These are phyloP conservation scores for Plasmopara muralis DNA, from an alignment of 352 stramenopile species.

Conservation along the genomic window DNA sequence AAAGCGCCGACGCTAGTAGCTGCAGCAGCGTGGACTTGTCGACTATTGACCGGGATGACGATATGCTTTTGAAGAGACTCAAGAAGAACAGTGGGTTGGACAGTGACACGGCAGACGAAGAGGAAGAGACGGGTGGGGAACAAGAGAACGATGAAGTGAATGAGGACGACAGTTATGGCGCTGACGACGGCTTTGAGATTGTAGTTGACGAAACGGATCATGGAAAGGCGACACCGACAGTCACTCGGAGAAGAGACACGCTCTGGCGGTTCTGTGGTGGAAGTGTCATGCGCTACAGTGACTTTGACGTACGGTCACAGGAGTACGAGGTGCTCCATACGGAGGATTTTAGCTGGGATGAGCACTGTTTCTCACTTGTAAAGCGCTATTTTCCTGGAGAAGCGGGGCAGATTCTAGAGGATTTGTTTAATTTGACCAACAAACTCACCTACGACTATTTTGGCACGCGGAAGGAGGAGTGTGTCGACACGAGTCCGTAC, in stretches of 20 bases:
- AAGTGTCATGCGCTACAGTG: slow-evolving; percentile 68
- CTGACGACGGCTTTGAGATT: slow-evolving; percentile 43
- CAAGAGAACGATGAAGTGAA: slow-evolving; percentile 19
- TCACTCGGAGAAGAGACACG: slow-evolving; percentile 45
- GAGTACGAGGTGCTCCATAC: slow-evolving; percentile 82
- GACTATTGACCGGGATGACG: slow-evolving; percentile 68
- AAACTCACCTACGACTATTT: slow-evolving; percentile 83
- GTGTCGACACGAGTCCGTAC: slow-evolving; percentile 75
- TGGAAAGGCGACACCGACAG: slow-evolving; percentile 23
- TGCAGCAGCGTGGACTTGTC: slow-evolving; percentile 62
- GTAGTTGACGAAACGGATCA: slow-evolving; percentile 47
- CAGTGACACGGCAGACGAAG: slow-evolving; percentile 54
- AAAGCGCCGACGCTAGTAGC: slow-evolving; percentile 34
- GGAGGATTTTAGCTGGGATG: slow-evolving; percentile 86
- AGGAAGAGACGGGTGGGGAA: slow-evolving; percentile 32
- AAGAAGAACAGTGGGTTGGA: slow-evolving; percentile 51
- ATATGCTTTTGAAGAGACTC: slow-evolving; percentile 57
- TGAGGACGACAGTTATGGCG: slow-evolving; percentile 27
- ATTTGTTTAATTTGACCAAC: slow-evolving; percentile 81
- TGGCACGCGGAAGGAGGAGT: slow-evolving; percentile 44
- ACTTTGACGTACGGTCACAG: slow-evolving; percentile 80
- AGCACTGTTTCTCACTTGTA: slow-evolving; percentile 84
- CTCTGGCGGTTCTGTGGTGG: slow-evolving; percentile 80
- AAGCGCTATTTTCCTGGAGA: slow-evolving; percentile 78
- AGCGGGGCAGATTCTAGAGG: slow-evolving; percentile 76